phyloP scores from a whole-genome alignment of 1,284 basidiomycete species.

The Ustilago hordei region DNA sequence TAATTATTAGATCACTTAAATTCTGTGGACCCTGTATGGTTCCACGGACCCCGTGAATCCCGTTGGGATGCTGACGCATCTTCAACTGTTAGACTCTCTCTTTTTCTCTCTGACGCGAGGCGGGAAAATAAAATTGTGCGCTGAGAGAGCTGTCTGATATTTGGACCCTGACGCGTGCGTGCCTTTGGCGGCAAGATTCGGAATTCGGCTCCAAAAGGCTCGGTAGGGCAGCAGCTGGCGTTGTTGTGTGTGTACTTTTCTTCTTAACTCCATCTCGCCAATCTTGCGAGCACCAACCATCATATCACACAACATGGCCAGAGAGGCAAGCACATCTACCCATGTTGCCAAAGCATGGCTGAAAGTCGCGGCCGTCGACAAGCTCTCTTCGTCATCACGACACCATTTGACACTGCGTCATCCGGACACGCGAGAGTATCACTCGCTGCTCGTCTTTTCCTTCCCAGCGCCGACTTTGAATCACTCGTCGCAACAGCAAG shows the following conservation, averaged over 20 bases:
- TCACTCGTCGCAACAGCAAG: background rate
- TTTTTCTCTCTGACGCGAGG: background rate
- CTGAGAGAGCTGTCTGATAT: background rate
- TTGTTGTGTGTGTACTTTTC: background rate
- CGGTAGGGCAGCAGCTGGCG: background rate
- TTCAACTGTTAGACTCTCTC: conserved; percentile 5
- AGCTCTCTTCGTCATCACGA: conserved; percentile 49
- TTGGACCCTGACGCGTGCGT: background rate
- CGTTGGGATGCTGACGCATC: no score
- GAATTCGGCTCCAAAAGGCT: conserved; percentile 1
- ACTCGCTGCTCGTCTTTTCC: conserved; percentile 61
- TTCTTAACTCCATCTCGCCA: background rate
- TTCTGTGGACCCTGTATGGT: no score
- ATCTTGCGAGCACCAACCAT: no score
- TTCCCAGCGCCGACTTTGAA: conserved; percentile 37
- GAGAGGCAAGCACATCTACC: conserved; percentile 8
- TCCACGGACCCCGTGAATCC: no score
- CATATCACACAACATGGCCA: background rate
- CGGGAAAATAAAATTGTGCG: background rate
- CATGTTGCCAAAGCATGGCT: conserved; percentile 25
- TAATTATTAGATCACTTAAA: no score
- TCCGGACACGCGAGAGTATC: conserved; percentile 49
- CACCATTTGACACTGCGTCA: conserved; percentile 63
- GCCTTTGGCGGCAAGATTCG: background rate
- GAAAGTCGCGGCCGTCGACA: conserved; percentile 17